Evolutionary conservation across 225 moss, liverwort and hornwort genomes (phyloP).

Genomic region (Thuidium tamariscinum): DNA sequence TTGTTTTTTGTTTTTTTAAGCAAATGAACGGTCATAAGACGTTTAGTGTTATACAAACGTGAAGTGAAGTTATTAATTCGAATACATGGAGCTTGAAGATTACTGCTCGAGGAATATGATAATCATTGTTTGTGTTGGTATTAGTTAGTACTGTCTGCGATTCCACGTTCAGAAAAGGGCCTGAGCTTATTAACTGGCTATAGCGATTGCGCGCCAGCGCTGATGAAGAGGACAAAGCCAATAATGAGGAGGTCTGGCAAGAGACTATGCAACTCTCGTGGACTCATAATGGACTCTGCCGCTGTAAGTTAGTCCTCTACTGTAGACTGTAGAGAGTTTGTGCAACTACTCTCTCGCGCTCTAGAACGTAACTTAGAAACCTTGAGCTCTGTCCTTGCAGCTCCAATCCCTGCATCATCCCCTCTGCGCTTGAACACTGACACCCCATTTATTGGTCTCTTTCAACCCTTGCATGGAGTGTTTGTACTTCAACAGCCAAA

Average conservation of each 20-base stretch:
- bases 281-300: slow-evolving; percentile 27
- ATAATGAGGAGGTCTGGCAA: slow-evolving; percentile 31
- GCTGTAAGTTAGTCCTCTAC: background rate
- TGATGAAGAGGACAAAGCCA: slow-evolving; percentile 19
- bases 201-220: background rate
- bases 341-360: background rate
- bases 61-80: background rate
- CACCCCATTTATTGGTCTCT: slow-evolving; percentile 1
- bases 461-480: background rate
- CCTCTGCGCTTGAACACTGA: slow-evolving; percentile 2
- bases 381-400: background rate
- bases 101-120: background rate
- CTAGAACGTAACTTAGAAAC: background rate
- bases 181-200: background rate
- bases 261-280: slow-evolving; percentile 20
- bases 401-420: slow-evolving; percentile 14
- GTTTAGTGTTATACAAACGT: background rate
- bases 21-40: too few relatives aligned
- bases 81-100: background rate
- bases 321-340: background rate
- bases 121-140: background rate
- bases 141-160: background rate
- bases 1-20: too few relatives aligned
- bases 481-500: background rate
- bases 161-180: background rate